Evolutionary conservation across 345 rosid species (phyloP).

Genomic region (Isatis tinctoria): DNA sequence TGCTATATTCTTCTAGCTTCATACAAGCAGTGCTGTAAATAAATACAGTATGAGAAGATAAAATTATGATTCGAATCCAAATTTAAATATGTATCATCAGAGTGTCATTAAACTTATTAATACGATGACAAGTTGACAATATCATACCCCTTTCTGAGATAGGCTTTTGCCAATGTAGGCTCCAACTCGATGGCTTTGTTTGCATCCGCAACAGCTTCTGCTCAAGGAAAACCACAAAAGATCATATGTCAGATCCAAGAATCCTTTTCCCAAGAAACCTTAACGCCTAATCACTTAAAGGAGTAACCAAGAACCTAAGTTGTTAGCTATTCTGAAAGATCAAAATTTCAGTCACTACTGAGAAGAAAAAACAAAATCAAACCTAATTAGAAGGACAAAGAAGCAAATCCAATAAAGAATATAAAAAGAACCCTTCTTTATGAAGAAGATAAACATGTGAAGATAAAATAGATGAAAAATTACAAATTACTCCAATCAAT

Average conservation of each 20-base stretch:
- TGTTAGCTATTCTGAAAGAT: neutral
- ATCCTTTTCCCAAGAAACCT: neutral
- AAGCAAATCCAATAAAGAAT: neutral
- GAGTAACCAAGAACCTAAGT: neutral
- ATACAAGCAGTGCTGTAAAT: conserved; percentile 59
- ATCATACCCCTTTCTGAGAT: conserved; percentile 69
- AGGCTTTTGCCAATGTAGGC: conserved; percentile 54
- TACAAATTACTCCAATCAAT: too few relatives aligned
- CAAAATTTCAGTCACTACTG: too few relatives aligned
- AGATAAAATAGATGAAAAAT: neutral
- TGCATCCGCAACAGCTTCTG: conserved; percentile 81
- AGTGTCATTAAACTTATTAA: neutral
- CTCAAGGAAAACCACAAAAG: conserved; percentile 7
- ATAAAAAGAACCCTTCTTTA: too few relatives aligned
- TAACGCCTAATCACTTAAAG: neutral
- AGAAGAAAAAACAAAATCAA: too few relatives aligned
- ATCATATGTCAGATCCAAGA: neutral
- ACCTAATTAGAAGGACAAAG: neutral
- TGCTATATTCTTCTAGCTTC: conserved; percentile 60
- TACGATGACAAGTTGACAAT: neutral
- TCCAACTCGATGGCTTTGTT: conserved; percentile 68
- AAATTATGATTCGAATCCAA: neutral
- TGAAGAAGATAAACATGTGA: neutral
- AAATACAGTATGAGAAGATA: neutral
- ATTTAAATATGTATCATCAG: neutral